phyloP scores from a whole-genome alignment of 2,329 filamentous ascomycete genomes.

The Dendrostoma leiphaemia region DNA sequence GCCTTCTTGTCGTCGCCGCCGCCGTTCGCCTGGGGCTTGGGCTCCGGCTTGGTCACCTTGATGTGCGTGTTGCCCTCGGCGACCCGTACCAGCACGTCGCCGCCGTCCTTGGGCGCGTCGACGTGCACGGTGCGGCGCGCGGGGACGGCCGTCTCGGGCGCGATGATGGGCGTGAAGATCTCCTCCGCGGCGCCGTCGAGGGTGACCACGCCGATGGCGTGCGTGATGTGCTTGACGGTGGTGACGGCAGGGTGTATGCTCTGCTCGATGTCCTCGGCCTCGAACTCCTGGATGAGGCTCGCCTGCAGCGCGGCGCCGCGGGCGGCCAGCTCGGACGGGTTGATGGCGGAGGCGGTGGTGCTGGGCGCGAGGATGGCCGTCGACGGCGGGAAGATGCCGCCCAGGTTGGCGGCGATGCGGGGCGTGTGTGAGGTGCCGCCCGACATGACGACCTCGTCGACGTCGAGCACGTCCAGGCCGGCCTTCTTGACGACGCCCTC shows the following conservation, averaged over 20 bases:
- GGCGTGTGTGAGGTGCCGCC: conserved; percentile 93
- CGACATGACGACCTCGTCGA: conserved; percentile 91
- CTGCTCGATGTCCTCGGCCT: conserved; percentile 89
- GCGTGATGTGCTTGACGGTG: conserved; percentile 83
- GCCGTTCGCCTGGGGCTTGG: conserved; percentile 67
- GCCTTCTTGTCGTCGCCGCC: conserved; percentile 44
- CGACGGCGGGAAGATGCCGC: conserved; percentile 74
- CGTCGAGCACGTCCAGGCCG: conserved; percentile 83
- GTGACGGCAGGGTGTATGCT: conserved; percentile 94
- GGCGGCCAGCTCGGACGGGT: conserved; percentile 86
- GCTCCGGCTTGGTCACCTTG: conserved; percentile 86
- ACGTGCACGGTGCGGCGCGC: conserved; percentile 83
- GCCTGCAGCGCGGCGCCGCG: conserved; percentile 95
- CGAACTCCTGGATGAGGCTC: conserved; percentile 90
- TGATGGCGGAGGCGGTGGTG: conserved; percentile 74
- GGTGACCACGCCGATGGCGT: conserved; percentile 83
- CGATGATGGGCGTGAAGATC: conserved; percentile 77
- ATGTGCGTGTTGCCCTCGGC: conserved; percentile 88
- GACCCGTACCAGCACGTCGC: conserved; percentile 84
- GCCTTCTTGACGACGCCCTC: conserved; percentile 89
- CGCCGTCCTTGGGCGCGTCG: conserved; percentile 72
- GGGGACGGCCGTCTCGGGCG: conserved; percentile 84
- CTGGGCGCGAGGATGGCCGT: conserved; percentile 81
- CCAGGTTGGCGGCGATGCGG: conserved; percentile 81
- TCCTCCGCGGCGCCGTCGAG: conserved; percentile 59